Evolutionary conservation across 345 rosid species (phyloP).

Genomic region (Euphorbia peplus): DNA sequence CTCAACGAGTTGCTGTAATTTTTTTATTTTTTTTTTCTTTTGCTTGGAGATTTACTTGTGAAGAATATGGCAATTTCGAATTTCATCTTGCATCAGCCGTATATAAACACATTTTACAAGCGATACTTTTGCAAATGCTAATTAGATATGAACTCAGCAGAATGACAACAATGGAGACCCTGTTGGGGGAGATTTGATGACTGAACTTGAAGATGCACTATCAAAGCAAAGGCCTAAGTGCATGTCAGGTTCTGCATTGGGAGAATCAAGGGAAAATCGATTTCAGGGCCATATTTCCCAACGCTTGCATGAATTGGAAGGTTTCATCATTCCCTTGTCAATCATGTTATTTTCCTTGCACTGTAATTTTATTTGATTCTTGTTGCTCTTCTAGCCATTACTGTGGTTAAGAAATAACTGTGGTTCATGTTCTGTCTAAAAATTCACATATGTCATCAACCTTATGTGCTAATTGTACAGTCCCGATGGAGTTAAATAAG

Average conservation of each 20-base stretch:
- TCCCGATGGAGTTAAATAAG: background rate
- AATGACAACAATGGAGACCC: conserved; percentile 34
- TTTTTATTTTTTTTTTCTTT: too few species aligned
- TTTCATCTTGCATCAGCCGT: background rate
- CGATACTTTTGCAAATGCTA: conserved; percentile 11
- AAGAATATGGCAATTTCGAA: background rate
- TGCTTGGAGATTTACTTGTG: background rate
- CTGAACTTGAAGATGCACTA: conserved; percentile 81
- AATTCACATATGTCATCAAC: background rate
- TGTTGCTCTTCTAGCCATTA: background rate
- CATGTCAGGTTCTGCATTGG: conserved; percentile 54
- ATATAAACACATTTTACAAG: too few species aligned
- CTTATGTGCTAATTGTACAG: conserved; percentile 1
- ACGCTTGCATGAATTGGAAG: conserved; percentile 85
- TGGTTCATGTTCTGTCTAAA: background rate
- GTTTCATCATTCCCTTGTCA: conserved; percentile 32
- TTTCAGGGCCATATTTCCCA: conserved; percentile 55
- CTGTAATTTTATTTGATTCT: background rate
- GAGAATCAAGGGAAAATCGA: conserved; percentile 49
- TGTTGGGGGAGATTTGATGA: conserved; percentile 58
- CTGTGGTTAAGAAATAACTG: background rate
- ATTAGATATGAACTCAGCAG: conserved; percentile 34
- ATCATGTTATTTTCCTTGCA: background rate
- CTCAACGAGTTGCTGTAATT: background rate
- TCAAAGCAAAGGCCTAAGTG: conserved; percentile 52